Conservation (phyloP, 345 rosid species). For the Populus euphratica region DNA sequence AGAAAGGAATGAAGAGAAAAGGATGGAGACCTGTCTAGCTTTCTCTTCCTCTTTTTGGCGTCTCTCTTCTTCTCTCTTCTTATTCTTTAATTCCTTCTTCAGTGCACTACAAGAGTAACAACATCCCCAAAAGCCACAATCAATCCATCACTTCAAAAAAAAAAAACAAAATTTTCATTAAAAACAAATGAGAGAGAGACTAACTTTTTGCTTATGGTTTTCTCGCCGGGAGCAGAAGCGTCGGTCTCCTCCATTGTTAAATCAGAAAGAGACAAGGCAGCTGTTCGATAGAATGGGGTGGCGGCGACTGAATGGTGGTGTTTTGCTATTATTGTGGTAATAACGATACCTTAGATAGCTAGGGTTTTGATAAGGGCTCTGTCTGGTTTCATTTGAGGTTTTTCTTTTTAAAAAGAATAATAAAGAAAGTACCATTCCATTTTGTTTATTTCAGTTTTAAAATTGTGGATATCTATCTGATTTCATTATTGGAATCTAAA, state of each 20-base stretch:
- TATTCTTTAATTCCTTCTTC: slow-evolving; percentile 71
- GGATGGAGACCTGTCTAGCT: slow-evolving; percentile 31
- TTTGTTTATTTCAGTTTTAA: too few species aligned
- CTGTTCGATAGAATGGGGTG: neutral
- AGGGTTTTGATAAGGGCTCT: neutral
- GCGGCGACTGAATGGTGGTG: neutral
- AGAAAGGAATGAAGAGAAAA: neutral
- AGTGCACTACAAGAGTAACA: slow-evolving; percentile 48
- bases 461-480: too few species aligned
- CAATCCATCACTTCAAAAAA: neutral
- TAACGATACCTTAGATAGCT: neutral
- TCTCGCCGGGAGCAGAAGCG: slow-evolving; percentile 22
- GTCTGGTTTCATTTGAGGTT: too few species aligned
- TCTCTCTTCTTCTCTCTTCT: slow-evolving; percentile 79
- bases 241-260: neutral
- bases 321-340: neutral
- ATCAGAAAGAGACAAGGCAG: neutral
- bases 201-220: slow-evolving; percentile 75
- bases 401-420: too few species aligned
- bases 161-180: neutral
- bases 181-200: neutral
- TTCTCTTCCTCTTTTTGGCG: slow-evolving; percentile 68
- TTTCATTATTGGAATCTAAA: too few species aligned
- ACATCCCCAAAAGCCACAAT: neutral
- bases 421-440: too few species aligned